Evolutionary conservation across 805 yeast species (phyloP).

Genomic region (Candida insectalens): DNA sequence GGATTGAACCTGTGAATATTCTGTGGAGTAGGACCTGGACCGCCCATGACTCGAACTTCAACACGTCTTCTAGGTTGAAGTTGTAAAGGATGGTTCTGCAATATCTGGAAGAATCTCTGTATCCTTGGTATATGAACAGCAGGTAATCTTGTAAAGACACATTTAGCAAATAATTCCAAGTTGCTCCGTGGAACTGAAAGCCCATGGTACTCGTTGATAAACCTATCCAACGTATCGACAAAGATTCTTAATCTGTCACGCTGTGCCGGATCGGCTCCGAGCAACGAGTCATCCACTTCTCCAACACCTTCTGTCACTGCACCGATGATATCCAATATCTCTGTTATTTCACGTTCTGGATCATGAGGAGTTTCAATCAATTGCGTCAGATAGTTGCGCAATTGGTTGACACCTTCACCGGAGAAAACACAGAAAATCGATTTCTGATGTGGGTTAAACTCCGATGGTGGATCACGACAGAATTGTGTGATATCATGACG

Average conservation of each 20-base stretch:
- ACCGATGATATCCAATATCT: conserved; percentile 21
- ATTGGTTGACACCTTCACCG: conserved; percentile 74
- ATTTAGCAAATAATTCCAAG: conserved; percentile 21
- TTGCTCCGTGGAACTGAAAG: conserved; percentile 17
- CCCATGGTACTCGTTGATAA: conserved; percentile 20
- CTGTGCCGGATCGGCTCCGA: conserved; percentile 13
- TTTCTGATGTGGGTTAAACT: conserved; percentile 79
- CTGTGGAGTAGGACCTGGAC: too few species aligned
- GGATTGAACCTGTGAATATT: too few species aligned
- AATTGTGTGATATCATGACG: conserved; percentile 75
- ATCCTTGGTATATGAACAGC: conserved; percentile 21
- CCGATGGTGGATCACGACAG: conserved; percentile 90
- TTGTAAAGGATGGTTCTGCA: conserved; percentile 5
- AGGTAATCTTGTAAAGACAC: conserved; percentile 21
- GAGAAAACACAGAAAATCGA: conserved; percentile 86
- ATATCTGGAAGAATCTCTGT: conserved; percentile 21
- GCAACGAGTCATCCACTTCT: conserved; percentile 10
- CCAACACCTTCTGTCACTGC: conserved; percentile 16
- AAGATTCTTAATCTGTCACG: conserved; percentile 18
- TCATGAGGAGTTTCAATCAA: conserved; percentile 23
- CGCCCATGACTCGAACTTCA: too few species aligned
- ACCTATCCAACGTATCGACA: conserved; percentile 19
- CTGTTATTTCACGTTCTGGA: conserved; percentile 22
- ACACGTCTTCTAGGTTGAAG: too few species aligned
- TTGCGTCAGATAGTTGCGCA: conserved; percentile 55